phyloP scores from a whole-genome alignment of 495 filamentous ascomycete genomes.

The Podospora tetraspora region DNA sequence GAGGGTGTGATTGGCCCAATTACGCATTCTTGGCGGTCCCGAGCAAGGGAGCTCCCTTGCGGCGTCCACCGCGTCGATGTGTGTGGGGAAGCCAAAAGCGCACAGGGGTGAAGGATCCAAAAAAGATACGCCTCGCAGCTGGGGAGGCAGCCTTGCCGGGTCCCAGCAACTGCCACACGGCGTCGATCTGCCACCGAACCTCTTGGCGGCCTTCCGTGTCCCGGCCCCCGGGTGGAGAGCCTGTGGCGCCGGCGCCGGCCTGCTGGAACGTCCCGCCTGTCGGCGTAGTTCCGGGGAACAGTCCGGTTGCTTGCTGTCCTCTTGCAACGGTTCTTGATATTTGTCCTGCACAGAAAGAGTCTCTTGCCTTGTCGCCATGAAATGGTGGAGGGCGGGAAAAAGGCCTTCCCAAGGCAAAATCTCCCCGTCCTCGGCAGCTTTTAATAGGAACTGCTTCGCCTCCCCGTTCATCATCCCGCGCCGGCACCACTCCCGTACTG shows the following conservation, averaged over 20 bases:
- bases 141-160: constrained; percentile 16
- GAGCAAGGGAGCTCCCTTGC: constrained; percentile 1
- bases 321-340: not conserved
- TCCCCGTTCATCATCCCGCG: not conserved
- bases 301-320: not conserved
- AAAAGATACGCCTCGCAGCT: constrained; percentile 24
- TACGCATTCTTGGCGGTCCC: constrained; percentile 15
- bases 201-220: constrained; percentile 1
- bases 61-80: not conserved
- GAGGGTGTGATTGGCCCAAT: constrained; percentile 23
- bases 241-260: not conserved
- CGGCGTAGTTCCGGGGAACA: not conserved
- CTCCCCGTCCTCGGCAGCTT: not conserved
- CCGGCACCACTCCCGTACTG: not conserved
- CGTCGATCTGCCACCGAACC: constrained; percentile 9
- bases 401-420: not conserved
- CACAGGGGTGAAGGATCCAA: constrained; percentile 25
- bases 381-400: not conserved
- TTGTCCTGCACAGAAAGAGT: not conserved
- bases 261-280: not conserved
- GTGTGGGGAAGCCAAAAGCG: constrained; percentile 24
- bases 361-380: not conserved
- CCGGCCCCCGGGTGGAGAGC: not conserved
- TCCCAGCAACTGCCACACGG: constrained; percentile 11
- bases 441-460: not conserved